Evolutionary conservation across 129 eudicot genomes (phyloP), one percentile per base, ranked within the genome.

Genomic region (Arctium lappa): DNA sequence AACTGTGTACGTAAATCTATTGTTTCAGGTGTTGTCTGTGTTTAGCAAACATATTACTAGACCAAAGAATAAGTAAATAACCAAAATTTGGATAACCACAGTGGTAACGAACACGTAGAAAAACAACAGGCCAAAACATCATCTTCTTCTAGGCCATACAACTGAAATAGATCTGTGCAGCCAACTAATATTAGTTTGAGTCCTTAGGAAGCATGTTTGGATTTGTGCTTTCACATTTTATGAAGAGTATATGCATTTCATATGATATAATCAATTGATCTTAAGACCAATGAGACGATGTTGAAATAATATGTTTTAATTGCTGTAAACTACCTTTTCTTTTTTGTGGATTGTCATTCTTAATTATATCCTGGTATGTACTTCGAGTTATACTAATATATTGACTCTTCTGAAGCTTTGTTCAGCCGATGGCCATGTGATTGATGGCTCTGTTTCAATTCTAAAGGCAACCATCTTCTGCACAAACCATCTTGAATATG

Each of bases 401-500:
- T 65, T 71, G 74, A 80, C 37, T 81, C 74, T 86, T 83, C 72
- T 79, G 75, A 74, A 95, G 98, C 93, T 95, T 81, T 88, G 86
- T 76, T 87, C 86, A 70, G 88, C 88, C 33, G 90, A 91, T 82
- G 94, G 91, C 76, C 91, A 95, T 74, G 97, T 95, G 75, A 87
- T 89, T 73, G 89, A 87, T 70, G 91, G 89, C 33, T 86, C 94
- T 56, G 66, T 90, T 83, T 86, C 88, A 88, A 85, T 95, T 82
- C 81, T 95, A 46, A 95, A 88, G 80, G 89, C 92, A 18, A 88
- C 74, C 77, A 82, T 95, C 79, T 91, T 88, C 82, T 85, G 88
- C 74, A 68, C 92, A 48, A 86, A 89, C 53, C 86, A 84, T 81
- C 62, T 79, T 68, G 72, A 75, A 68, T 80, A 91, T 75, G 89